Conservation (phyloP, 2,329 filamentous ascomycete species). For the Epicoccum nigrum region DNA sequence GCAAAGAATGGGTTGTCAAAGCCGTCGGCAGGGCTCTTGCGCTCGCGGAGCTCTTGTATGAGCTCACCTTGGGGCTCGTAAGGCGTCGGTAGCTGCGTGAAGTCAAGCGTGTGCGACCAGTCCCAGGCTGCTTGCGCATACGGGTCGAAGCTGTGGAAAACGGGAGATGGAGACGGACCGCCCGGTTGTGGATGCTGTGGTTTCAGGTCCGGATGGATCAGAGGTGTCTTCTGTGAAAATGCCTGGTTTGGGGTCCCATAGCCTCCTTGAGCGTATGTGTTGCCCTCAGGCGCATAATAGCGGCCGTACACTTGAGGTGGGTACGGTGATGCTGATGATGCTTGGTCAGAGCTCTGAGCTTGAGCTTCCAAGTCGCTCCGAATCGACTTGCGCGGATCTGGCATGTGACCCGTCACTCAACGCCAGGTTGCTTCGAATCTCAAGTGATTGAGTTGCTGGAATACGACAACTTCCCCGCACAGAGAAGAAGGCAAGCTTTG, state of each 20-base stretch:
- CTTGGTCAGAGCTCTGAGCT: constrained; percentile 44
- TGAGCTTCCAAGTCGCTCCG: constrained; percentile 39
- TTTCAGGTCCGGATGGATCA: constrained; percentile 28
- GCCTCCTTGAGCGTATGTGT: constrained; percentile 28
- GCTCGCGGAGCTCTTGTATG: constrained; percentile 44
- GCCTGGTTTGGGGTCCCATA: constrained; percentile 25
- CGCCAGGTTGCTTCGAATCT: no score
- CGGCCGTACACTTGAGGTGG: constrained; percentile 26
- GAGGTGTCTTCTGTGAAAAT: constrained; percentile 22
- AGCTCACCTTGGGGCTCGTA: constrained; percentile 56
- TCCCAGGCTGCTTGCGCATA: constrained; percentile 44
- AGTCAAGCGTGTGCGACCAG: constrained; percentile 47
- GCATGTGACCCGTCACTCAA: constrained; percentile 33
- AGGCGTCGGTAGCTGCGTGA: constrained; percentile 40
- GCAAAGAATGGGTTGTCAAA: constrained; percentile 47
- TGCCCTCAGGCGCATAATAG: constrained; percentile 34
- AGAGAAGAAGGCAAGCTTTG: constrained; percentile 2
- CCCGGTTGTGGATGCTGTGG: constrained; percentile 26
- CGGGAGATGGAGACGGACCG: constrained; percentile 20
- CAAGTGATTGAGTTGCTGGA: constrained; percentile 16
- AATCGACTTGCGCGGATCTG: constrained; percentile 31
- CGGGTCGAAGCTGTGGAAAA: constrained; percentile 29
- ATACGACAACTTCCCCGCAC: constrained; percentile 9
- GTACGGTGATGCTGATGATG: constrained; percentile 22
- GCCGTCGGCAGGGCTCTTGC: constrained; percentile 39